Conservation (phyloP, 805 yeast genomes). For the Saccharomycopsis javanensis region DNA sequence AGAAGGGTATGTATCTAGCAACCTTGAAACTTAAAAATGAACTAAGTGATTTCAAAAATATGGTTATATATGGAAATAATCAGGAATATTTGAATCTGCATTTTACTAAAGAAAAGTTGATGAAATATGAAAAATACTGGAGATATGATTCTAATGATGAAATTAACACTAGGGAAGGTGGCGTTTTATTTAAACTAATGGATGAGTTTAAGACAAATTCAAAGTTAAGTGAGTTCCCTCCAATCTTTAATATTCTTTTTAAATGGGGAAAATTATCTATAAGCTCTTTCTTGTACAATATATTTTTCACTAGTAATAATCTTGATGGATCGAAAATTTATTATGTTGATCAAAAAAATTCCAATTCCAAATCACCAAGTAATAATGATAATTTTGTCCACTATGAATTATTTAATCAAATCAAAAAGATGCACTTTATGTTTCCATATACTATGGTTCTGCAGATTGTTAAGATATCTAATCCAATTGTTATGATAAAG, state of each 20-base stretch:
- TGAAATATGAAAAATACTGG: slow-evolving; percentile 27
- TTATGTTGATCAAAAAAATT: slow-evolving; percentile 28
- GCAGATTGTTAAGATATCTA: slow-evolving; percentile 70
- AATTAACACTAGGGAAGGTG: neutral
- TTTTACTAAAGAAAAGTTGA: slow-evolving; percentile 34
- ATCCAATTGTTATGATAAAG: slow-evolving; percentile 78
- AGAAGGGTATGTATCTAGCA: slow-evolving; percentile 44
- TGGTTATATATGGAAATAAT: slow-evolving; percentile 9
- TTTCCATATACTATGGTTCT: slow-evolving; percentile 76
- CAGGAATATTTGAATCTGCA: slow-evolving; percentile 7
- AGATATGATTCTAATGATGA: slow-evolving; percentile 27
- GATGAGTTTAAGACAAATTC: slow-evolving; percentile 51
- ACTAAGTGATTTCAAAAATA: slow-evolving; percentile 12
- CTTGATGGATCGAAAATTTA: neutral
- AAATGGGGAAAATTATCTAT: slow-evolving; percentile 78
- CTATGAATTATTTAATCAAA: slow-evolving; percentile 55
- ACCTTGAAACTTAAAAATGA: slow-evolving; percentile 25
- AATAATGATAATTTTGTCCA: slow-evolving; percentile 24
- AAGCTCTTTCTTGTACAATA: slow-evolving; percentile 74
- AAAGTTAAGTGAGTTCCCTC: slow-evolving; percentile 49
- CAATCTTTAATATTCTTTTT: slow-evolving; percentile 56
- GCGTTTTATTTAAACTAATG: slow-evolving; percentile 52
- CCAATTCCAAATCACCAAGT: neutral
- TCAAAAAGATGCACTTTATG: slow-evolving; percentile 59
- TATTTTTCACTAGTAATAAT: slow-evolving; percentile 72